Conservation (phyloP, 2,329 filamentous ascomycete species). For the Xylaria sp. region DNA sequence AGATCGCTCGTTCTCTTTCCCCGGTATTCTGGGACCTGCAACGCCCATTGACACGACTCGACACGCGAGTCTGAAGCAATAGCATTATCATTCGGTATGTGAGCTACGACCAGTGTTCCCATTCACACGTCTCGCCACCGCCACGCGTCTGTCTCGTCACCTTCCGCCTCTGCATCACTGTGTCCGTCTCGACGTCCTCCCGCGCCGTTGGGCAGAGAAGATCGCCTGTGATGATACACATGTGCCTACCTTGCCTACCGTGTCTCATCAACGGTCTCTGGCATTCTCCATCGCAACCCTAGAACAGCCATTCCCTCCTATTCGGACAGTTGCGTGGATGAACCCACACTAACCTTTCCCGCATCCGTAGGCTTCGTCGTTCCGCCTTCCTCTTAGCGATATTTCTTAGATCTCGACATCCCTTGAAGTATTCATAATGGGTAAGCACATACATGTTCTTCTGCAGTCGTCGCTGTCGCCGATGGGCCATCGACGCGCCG, state of each 20-base stretch:
- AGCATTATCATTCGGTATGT: constrained; percentile 43
- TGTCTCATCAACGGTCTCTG: constrained; percentile 13
- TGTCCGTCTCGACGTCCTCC: constrained; percentile 6
- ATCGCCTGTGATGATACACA: constrained; percentile 22
- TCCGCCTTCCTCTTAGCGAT: constrained; percentile 41
- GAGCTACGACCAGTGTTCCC: constrained; percentile 36
- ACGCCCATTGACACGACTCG: constrained; percentile 50
- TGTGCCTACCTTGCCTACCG: background rate
- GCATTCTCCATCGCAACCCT: background rate
- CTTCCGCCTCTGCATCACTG: background rate
- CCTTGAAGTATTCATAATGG: constrained; percentile 55
- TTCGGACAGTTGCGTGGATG: constrained; percentile 11
- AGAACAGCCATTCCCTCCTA: constrained; percentile 20
- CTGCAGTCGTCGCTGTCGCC: constrained; percentile 40
- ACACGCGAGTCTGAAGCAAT: constrained; percentile 34
- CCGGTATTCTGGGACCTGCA: constrained; percentile 40
- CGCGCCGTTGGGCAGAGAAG: constrained; percentile 19
- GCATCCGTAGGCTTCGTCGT: constrained; percentile 42
- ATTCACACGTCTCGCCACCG: constrained; percentile 14
- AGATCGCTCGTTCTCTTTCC: constrained; percentile 43
- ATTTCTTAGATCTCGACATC: constrained; percentile 45
- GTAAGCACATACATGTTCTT: constrained; percentile 55
- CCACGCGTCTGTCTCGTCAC: constrained; percentile 19
- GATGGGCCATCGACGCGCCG: constrained; percentile 41
- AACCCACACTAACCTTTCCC: constrained; percentile 42